Base-by-base conservation (phyloP, 495 filamentous ascomycete genomes). In the Aspergillus sclerotiicarbonarius region DNA sequence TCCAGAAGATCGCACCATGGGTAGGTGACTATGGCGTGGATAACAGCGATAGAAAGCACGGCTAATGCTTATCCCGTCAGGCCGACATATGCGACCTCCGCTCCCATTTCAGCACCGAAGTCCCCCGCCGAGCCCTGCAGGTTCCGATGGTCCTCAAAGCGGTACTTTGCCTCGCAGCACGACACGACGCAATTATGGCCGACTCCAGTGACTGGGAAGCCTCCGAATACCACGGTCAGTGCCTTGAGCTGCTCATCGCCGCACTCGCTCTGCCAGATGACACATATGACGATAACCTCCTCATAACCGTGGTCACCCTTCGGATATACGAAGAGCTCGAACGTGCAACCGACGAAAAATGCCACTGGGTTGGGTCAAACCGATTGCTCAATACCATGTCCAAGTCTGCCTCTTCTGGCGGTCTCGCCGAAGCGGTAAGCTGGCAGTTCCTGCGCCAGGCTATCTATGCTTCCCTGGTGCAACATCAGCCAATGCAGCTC, bases 391-490 rank as follows among this genome's bases (percentile, higher is more conserved):
- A 76, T 19, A 61, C 67, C 4, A 69, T 73, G 65, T 66, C 71
- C 9, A 64, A 62, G 25, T 72, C 70, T 6, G 73, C 71, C 6
- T 72, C 67, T 0, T 75, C 72, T 8, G 69, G 72, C 0, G 73
- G 73, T 3, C 51, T 76, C 2, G 71, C 67, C n/a, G 73, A 76
- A 53, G 73, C 73, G n/a, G 65, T 69, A 10, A 74, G 70, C 47
- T 76, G 73, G 73, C 71, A 73, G 29, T 75, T 72, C 18, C 58
- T 76, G 43, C 67, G 73, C 18, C 73, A 76, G 58, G 73, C 71
- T 9, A 73, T 76, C n/a, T 76, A 74, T 19, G 64, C 73, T 7
- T 76, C 69, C 1, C 53, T 74, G 1, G 73, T 76, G 6, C 71
- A 74, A 54, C 58, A 68, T 44, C 68, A 74, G 32, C 68, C 68